A percentile compares a stretch with the other conserved stretches of the same genome.
Conservation (phyloP, 192 early-diverging fungal genomes). For the Martensiomyces pterosporus region DNA sequence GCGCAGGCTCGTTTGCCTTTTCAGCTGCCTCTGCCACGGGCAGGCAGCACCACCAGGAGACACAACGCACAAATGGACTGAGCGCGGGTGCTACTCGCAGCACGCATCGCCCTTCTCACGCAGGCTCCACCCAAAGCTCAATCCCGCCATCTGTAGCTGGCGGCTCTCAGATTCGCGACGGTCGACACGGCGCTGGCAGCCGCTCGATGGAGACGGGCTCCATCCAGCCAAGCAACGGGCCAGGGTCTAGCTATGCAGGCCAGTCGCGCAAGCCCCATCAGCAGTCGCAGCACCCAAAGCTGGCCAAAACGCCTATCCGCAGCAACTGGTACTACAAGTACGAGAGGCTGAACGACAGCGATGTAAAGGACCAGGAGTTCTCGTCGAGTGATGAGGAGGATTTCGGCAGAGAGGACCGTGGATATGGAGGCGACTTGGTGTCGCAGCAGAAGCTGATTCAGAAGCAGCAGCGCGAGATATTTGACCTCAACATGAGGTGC, state of each 20-base stretch:
- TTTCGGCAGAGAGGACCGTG: conserved; percentile 31
- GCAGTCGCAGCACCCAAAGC: conserved; percentile 17
- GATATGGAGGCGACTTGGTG: conserved; percentile 38
- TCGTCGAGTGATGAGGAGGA: conserved; percentile 48
- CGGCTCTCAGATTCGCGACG: conserved; percentile 15
- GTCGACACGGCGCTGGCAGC: conserved; percentile 2
- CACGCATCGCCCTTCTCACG: conserved; percentile 32
- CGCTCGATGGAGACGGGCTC: conserved; percentile 22
- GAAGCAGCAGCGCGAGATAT: conserved; percentile 48
- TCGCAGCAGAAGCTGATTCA: conserved; percentile 48
- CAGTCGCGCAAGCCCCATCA: conserved; percentile 19
- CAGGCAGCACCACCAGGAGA: conserved; percentile 9
- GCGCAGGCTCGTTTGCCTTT: conserved; percentile 32
- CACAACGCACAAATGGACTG: conserved; percentile 19
- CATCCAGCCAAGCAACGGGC: conserved; percentile 25
- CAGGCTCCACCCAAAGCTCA: conserved; percentile 22
- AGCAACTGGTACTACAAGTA: conserved; percentile 45
- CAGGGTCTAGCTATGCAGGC: background rate
- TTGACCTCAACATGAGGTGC: conserved; percentile 37
- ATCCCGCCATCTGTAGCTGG: conserved; percentile 21
- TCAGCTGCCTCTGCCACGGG: background rate
- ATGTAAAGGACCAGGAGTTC: conserved; percentile 42
- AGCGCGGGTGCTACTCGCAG: conserved; percentile 11
- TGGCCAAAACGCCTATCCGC: conserved; percentile 27
- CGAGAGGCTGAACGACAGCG: conserved; percentile 42